Evolutionary conservation across 2,329 filamentous ascomycete species (phyloP).

Genomic region (Zasmidium citrigriseum): DNA sequence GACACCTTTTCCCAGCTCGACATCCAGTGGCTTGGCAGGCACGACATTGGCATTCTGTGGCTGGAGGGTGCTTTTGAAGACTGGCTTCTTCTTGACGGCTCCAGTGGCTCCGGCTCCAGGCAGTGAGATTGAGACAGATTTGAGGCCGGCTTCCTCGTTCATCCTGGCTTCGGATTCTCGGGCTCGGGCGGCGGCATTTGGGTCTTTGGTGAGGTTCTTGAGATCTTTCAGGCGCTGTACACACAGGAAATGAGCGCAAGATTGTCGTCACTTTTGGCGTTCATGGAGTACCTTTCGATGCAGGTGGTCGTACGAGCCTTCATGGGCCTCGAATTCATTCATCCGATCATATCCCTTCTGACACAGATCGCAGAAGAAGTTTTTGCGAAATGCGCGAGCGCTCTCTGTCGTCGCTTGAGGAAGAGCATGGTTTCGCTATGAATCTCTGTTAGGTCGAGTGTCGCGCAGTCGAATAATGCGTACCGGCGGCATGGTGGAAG

Average conservation of each 20-base stretch:
- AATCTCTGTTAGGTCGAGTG: background rate
- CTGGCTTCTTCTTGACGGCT: slow-evolving; percentile 29
- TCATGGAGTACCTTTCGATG: slow-evolving; percentile 68
- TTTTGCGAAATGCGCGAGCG: slow-evolving; percentile 74
- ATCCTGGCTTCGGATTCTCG: slow-evolving; percentile 53
- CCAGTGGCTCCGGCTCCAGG: background rate
- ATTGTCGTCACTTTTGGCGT: slow-evolving; percentile 1
- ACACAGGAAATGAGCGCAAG: too few relatives aligned
- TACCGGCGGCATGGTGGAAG: slow-evolving; percentile 1
- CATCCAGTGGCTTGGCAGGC: background rate
- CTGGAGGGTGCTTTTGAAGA: slow-evolving; percentile 32
- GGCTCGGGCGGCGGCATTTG: slow-evolving; percentile 64
- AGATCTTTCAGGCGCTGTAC: slow-evolving; percentile 78
- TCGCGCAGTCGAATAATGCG: background rate
- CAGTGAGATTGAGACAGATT: slow-evolving; percentile 54
- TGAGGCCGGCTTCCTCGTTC: slow-evolving; percentile 57
- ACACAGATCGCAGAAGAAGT: slow-evolving; percentile 85
- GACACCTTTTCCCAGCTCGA: background rate
- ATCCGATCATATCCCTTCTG: slow-evolving; percentile 92
- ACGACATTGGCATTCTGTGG: slow-evolving; percentile 23
- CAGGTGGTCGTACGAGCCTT: slow-evolving; percentile 91
- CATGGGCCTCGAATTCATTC: slow-evolving; percentile 94
- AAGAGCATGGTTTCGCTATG: slow-evolving; percentile 33
- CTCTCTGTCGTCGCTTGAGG: slow-evolving; percentile 52
- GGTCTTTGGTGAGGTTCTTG: slow-evolving; percentile 78